Evolutionary conservation across 2,329 filamentous ascomycete species (phyloP).

Genomic region (Thielaviopsis ethacetica): DNA sequence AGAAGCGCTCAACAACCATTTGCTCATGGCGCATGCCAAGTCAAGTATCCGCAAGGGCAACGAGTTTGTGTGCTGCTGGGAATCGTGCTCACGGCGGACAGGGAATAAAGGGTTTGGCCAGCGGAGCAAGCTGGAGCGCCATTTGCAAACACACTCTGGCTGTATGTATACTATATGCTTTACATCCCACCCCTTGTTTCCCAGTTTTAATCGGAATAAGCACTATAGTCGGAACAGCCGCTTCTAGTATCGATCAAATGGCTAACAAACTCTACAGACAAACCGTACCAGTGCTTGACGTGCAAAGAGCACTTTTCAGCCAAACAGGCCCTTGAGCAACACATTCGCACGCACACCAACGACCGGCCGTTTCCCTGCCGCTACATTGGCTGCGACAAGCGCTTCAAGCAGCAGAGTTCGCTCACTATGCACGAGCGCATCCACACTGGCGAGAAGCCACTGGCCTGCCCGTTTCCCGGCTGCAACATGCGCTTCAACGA

Average conservation of each 20-base stretch:
- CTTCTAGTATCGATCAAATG: conserved; percentile 12
- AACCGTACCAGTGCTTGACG: conserved; percentile 38
- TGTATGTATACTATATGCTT: conserved; percentile 27
- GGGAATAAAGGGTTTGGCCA: conserved; percentile 35
- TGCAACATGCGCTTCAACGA: conserved; percentile 46
- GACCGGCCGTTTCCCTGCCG: conserved; percentile 46
- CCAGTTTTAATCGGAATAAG: conserved; percentile 12
- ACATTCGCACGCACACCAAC: conserved; percentile 49
- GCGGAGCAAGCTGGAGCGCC: conserved; percentile 46
- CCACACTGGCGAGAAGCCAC: conserved; percentile 48
- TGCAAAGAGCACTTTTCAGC: conserved; percentile 47
- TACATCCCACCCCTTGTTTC: not conserved
- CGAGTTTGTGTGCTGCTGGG: conserved; percentile 40
- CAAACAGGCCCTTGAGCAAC: conserved; percentile 50
- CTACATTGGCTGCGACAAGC: conserved; percentile 32
- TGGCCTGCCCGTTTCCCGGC: conserved; percentile 32
- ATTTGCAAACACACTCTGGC: conserved; percentile 49
- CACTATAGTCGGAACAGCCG: too few species aligned
- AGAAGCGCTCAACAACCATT: conserved; percentile 38
- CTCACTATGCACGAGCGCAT: conserved; percentile 52
- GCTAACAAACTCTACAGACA: conserved; percentile 26
- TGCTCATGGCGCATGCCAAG: conserved; percentile 33
- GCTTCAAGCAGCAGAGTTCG: conserved; percentile 51
- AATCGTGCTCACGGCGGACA: conserved; percentile 30
- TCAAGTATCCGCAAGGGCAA: conserved; percentile 25